Evolutionary conservation across 371 early-diverging fungal species (phyloP), one percentile per base, ranked within the genome.

Genomic region (Mortierella sp.): DNA sequence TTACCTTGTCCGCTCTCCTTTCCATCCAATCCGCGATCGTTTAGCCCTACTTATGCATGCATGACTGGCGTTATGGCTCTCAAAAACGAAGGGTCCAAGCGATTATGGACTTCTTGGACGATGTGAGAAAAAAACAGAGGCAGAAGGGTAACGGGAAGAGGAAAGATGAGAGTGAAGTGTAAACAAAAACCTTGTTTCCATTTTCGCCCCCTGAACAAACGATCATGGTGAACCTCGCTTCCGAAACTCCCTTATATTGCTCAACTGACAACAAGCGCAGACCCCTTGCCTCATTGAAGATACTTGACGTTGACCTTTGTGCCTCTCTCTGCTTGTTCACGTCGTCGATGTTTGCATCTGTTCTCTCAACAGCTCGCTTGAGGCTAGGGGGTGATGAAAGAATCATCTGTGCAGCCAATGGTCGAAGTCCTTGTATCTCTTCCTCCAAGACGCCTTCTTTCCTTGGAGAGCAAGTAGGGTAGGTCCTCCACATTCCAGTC

Each of bases 1-100:
- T 28, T 24, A 13, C 58, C 26, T n/a, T 57, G 50, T 50, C 26
- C 11, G 4, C 55, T 55, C n/a, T n/a, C 55, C 19, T 16, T 19
- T 31, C 38, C 38, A 26, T 63, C 34, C 63, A 50, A 50, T 63
- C 19, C 34, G 28, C 7, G 8, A 63, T 63, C 34, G 31, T 63
- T 63, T 63, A 63, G 34, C 63, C 8, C 19, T 28, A 31, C 63
- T 28, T 14, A n/a, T 45, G 72, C 24, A 45, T 48, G 48, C 48
- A 72, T 31, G 47, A 71, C 26, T n/a, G 2, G 24, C 9, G 11
- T 28, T 44, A 6, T 72, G 42, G 48, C 68, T 68, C 68, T 68
- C 68, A 68, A 68, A 9, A 60, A 68, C 0, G 9, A 68, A 68
- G 68, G 68, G 68, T 68, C 68, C 68, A 68, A 68, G 68, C 68